Evolutionary conservation across 768 basidiomycete genomes (phyloP).

Genomic region (Boletus reticulatus): DNA sequence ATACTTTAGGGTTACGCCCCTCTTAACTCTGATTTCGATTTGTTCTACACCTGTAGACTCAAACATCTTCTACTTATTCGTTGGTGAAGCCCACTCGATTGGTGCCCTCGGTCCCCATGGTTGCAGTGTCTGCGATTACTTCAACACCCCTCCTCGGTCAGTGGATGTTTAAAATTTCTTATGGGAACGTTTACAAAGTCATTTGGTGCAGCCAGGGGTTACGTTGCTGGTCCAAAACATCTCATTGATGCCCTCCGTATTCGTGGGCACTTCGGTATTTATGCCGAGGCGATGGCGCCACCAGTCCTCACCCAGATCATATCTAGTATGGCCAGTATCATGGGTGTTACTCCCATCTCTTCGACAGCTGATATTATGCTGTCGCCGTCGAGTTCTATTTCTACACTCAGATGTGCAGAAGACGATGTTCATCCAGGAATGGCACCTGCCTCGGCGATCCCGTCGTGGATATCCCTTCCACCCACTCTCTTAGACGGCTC

Average conservation of each 20-base stretch:
- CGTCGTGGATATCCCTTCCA: slow-evolving; percentile 78
- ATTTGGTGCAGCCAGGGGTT: slow-evolving; percentile 92
- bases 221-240: slow-evolving; percentile 81
- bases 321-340: slow-evolving; percentile 94
- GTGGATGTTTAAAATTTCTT: slow-evolving; percentile 91
- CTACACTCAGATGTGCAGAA: slow-evolving; percentile 33
- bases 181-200: slow-evolving; percentile 99
- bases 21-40: slow-evolving; percentile 97
- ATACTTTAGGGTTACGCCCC: slow-evolving; percentile 87
- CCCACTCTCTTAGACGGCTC: slow-evolving; percentile 71
- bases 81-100: slow-evolving; percentile 97
- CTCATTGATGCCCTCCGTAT: slow-evolving; percentile 82
- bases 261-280: slow-evolving; percentile 75
- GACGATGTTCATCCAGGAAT: slow-evolving; percentile 64
- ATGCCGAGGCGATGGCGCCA: slow-evolving; percentile 90
- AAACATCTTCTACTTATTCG: slow-evolving; percentile 92
- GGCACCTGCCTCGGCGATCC: slow-evolving; percentile 61
- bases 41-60: slow-evolving; percentile 96
- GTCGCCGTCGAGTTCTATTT: slow-evolving; percentile 31
- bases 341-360: slow-evolving; percentile 64
- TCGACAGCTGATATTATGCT: slow-evolving; percentile 25
- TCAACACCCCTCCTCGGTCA: slow-evolving; percentile 71
- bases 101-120: slow-evolving; percentile 94
- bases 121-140: slow-evolving; percentile 95
- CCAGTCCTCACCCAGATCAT: slow-evolving; percentile 89